A percentile compares a stretch with the other conserved stretches of the same genome.
These are phyloP conservation scores for Metrosideros polymorpha DNA, from an alignment of 441 rosid species.

Conservation along the genomic window DNA sequence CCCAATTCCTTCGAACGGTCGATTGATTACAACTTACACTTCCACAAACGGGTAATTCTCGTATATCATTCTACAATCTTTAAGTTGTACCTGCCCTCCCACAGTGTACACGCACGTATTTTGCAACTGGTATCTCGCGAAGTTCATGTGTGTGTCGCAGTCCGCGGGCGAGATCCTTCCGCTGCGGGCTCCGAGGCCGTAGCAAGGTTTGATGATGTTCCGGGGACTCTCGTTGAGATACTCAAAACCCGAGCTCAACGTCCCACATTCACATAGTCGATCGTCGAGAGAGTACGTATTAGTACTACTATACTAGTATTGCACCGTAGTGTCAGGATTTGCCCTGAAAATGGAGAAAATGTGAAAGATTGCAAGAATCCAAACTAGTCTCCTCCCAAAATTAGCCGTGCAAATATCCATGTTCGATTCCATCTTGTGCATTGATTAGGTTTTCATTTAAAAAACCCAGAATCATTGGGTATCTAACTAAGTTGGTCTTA, in stretches of 20 bases:
- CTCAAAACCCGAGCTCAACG: neutral
- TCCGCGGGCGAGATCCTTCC: fast-evolving
- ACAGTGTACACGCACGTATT: neutral
- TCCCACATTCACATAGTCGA: neutral
- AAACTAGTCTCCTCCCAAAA: neutral
- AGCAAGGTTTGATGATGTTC: neutral
- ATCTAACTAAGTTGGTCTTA: neutral
- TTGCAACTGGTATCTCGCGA: neutral
- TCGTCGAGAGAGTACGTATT: neutral
- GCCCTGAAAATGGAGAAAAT: neutral
- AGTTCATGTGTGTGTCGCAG: fast-evolving
- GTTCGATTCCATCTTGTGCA: neutral
- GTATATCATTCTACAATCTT: neutral
- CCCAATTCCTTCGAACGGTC: neutral
- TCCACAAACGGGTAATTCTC: neutral
- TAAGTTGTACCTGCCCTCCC: neutral
- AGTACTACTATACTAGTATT: neutral
- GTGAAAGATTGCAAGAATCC: neutral
- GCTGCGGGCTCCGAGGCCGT: neutral
- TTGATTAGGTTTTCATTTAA: neutral
- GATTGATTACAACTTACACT: neutral
- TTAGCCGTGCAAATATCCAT: neutral
- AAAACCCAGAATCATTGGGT: neutral
- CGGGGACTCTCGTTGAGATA: neutral
- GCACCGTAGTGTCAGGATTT: neutral